Base-by-base conservation (phyloP, 225 moss, liverwort and hornwort genomes). In the Pleurozium schreberi region DNA sequence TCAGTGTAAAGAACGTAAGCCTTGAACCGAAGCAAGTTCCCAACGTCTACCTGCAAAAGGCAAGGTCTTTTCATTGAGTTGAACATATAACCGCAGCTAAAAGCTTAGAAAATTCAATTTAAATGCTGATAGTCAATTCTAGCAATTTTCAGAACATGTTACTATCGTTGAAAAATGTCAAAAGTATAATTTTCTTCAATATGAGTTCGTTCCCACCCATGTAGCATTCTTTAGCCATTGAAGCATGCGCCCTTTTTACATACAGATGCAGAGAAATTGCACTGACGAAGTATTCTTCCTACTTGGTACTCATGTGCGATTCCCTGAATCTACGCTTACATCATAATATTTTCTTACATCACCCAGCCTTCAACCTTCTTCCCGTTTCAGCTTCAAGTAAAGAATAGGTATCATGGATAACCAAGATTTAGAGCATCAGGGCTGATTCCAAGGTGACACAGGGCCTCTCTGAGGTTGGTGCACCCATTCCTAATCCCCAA, bases 1-100 rank as follows among this genome's bases (percentile, higher is more conserved):
- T 98, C 98, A 25, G 98, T 98, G 92, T 97, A 97, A 73, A 98
- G 91, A 83, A 98, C 94, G 55, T 89, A 95, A 84, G 98, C 90
- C 86, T 96, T 98, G 90, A 98, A 97, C 71, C 97, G 93, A 83
- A 98, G 90, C 86, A 98, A 92, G 90, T 98, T 92, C 75, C 97
- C 98, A 45, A 98, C 98, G 81, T 98, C 98, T n/a, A 97, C 97
- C 96, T 93, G 94, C 80, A 87, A 73, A n/a, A 89, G 47, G 26
- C 88, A 92, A 89, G 59, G 34, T 10, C n/a, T 18, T 73, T n/a
- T 45, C 58, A 83, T 57, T 74, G 20, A 85, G 52, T 14, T 42
- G 50, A 71, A 71, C 57, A 84, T 61, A 8, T 17, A 70, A 71
- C 71, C 43, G 42, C 70, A 71, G 34, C 6, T 58, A 23, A 58